phyloP scores from a whole-genome alignment of 441 rosid species.

The Arabidopsis lyrata region DNA sequence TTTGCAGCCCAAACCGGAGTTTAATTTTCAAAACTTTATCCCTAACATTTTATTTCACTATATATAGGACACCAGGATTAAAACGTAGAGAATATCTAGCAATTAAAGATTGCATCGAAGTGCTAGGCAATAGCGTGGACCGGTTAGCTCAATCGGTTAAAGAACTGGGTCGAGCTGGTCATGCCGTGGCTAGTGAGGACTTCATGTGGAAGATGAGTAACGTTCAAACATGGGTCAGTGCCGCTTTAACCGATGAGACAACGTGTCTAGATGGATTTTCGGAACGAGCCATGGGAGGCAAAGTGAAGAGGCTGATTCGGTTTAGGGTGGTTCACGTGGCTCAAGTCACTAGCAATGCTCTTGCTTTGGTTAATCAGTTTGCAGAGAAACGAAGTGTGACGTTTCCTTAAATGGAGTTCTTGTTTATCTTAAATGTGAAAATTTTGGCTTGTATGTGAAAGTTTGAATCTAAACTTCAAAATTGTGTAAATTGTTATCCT shows the following conservation, averaged over 20 bases:
- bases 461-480: constrained; percentile 19
- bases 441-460: constrained; percentile 33
- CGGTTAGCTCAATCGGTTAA: constrained; percentile 60
- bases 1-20: background rate
- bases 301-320: constrained; percentile 60
- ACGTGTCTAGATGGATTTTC: constrained; percentile 79
- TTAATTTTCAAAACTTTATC: background rate
- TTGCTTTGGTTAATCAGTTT: constrained; percentile 74
- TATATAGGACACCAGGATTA: constrained; percentile 46
- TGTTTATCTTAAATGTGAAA: constrained; percentile 21
- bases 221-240: constrained; percentile 91
- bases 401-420: constrained; percentile 22
- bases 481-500: constrained; percentile 28
- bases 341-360: constrained; percentile 87
- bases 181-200: constrained; percentile 55
- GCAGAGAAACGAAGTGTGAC: constrained; percentile 54
- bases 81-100: constrained; percentile 62
- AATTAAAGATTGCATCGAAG: constrained; percentile 73
- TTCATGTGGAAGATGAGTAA: constrained; percentile 84
- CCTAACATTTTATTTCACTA: background rate
- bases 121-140: constrained; percentile 67
- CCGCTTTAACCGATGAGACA: constrained; percentile 76
- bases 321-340: constrained; percentile 60
- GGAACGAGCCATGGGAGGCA: constrained; percentile 58
- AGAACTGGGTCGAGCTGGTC: constrained; percentile 60